Percentiles rank a stretch among this genome's conserved stretches.
Evolutionary conservation across 176 grass and related monocot genomes (phyloP).

Genomic region (Oryza punctata): DNA sequence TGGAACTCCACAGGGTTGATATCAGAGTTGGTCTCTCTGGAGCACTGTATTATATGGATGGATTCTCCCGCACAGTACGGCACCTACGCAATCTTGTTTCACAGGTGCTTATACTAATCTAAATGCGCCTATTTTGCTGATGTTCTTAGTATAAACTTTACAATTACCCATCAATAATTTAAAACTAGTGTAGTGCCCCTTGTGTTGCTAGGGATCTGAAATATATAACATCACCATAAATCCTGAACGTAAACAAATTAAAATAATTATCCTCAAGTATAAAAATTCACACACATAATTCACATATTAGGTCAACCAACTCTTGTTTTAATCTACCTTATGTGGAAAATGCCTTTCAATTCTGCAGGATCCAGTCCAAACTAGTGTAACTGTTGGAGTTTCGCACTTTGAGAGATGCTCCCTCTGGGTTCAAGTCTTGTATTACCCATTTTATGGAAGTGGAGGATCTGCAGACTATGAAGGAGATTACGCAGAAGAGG

Average conservation of each 20-base stretch:
- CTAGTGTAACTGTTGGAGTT: slow-evolving; percentile 93
- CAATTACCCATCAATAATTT: background rate
- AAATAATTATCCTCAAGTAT: background rate
- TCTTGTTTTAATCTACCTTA: background rate
- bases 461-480: slow-evolving; percentile 65
- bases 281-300: background rate
- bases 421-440: slow-evolving; percentile 96
- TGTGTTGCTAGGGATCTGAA: background rate
- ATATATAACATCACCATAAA: background rate
- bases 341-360: slow-evolving; percentile 9
- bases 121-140: background rate
- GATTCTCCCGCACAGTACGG: slow-evolving; percentile 67
- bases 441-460: slow-evolving; percentile 88
- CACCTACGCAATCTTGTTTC: slow-evolving; percentile 82
- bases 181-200: background rate
- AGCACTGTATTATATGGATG: slow-evolving; percentile 84
- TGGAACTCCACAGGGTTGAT: slow-evolving; percentile 94
- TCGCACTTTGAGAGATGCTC: slow-evolving; percentile 98
- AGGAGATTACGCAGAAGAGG: slow-evolving; percentile 98
- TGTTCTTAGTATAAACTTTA: background rate
- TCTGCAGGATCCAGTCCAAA: slow-evolving; percentile 87
- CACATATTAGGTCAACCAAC: slow-evolving; percentile 1
- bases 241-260: background rate
- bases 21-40: slow-evolving; percentile 81
- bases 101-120: slow-evolving; percentile 48